Base-by-base conservation (phyloP, 2,329 filamentous ascomycete genomes). In the Niveomyces coronatus region DNA sequence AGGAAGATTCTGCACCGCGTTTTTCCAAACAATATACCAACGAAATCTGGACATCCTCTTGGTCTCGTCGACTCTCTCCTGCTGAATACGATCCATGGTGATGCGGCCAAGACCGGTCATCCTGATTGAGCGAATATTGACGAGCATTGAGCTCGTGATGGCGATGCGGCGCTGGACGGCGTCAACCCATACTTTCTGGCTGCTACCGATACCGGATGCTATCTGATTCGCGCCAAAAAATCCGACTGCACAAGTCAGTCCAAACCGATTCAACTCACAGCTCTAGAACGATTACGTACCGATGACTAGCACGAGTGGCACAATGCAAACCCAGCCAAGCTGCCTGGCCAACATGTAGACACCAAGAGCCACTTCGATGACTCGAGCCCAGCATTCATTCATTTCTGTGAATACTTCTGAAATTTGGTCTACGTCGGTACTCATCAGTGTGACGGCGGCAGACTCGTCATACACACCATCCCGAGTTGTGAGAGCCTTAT, bases 41-140 rank as follows among this genome's bases (percentile, higher is more conserved):
- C 40, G 14, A 24, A 35, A 35, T 16, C 15, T 37, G 14, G 38
- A 15, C 45, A 45, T 44, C 9, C 16, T 30, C 2, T 28, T 23
- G 13, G 38, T 44, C 44, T 62, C 60, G 15, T 51, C 36, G 5
- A 57, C 46, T 9, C 61, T 48, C 9, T 64, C 48, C 27, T 49
- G 41, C 41, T 63, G 57, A 6, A 62, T 42, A 15, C 55, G 51
- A 9, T 42, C 27, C 4, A 49, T 48, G 18, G 62, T 42, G n/a
- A 49, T 49, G 16, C 53, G 49, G 13, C 53, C 52, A 8, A 64
- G 51, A 1, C 62, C 62, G 41, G 54, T 58, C 54, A 64, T 62
- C 41, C 63, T 64, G 40, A 65, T 46, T 24, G 53, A 54, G 37
- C 61, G 61, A 50, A 65, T 63, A 9, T 53, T 48, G 6, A 49